phyloP scores from a whole-genome alignment of 768 basidiomycete genomes.

The Serendipita sp. region DNA sequence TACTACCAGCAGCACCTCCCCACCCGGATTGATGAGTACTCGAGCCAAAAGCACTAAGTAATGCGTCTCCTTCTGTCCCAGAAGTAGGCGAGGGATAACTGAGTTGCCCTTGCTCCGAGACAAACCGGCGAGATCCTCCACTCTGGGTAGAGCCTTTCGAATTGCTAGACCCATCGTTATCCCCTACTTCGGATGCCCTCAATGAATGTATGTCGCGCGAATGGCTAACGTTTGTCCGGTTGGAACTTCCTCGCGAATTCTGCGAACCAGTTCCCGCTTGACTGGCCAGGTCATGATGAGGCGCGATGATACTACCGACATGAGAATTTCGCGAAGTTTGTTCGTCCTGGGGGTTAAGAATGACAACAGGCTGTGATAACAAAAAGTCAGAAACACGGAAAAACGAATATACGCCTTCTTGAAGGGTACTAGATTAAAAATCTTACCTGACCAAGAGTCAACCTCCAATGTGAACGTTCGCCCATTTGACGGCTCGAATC shows the following conservation, averaged over 20 bases:
- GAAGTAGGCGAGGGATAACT: neutral
- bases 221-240: neutral
- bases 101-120: neutral
- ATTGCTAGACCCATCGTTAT: neutral
- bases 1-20: neutral
- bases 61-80: neutral
- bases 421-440: neutral
- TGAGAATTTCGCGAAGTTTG: neutral
- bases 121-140: neutral
- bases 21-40: neutral
- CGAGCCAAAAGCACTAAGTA: neutral
- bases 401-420: no score
- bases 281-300: neutral
- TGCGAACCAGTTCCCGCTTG: neutral
- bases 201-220: conserved; percentile 3
- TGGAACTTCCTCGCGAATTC: neutral
- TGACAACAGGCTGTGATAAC: neutral
- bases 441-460: neutral
- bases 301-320: neutral
- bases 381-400: neutral
- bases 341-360: neutral
- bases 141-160: neutral
- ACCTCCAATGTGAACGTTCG: neutral
- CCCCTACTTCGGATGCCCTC: neutral
- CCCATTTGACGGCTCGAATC: neutral